These are phyloP conservation scores for Gnaphalium uliginosum DNA, from an alignment of 129 eudicot genomes.

Conservation along the genomic window DNA sequence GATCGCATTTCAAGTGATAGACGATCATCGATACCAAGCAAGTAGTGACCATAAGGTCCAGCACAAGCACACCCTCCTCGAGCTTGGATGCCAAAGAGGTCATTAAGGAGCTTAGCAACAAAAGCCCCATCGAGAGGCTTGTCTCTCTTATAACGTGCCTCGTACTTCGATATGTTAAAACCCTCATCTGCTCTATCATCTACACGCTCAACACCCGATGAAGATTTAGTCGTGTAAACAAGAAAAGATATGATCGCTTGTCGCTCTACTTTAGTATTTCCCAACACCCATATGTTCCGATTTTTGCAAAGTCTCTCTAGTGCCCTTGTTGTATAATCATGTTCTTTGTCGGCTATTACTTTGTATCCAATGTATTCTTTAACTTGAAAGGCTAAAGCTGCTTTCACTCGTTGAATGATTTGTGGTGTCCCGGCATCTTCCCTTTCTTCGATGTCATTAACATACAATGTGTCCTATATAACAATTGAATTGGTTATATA, in stretches of 20 bases:
- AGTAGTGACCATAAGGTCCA: constrained; percentile 69
- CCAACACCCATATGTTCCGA: constrained; percentile 43
- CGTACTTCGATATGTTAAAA: neutral
- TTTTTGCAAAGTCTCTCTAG: constrained; percentile 49
- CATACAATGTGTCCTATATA: constrained; percentile 60
- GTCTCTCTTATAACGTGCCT: constrained; percentile 19
- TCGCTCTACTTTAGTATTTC: constrained; percentile 50
- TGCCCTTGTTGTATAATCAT: constrained; percentile 43
- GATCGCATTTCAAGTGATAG: constrained; percentile 57
- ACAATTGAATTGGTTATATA: neutral
- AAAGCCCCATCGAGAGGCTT: constrained; percentile 74
- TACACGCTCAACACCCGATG: constrained; percentile 6
- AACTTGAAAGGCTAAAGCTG: constrained; percentile 66
- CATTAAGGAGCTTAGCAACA: constrained; percentile 70
- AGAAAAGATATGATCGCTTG: constrained; percentile 65
- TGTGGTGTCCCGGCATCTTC: constrained; percentile 85
- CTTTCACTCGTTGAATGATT: constrained; percentile 62
- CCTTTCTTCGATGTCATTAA: constrained; percentile 60
- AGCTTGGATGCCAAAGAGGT: constrained; percentile 82
- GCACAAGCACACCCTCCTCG: constrained; percentile 94
- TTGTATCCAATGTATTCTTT: constrained; percentile 61
- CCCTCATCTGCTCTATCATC: neutral
- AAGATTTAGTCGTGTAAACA: constrained; percentile 30
- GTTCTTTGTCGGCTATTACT: constrained; percentile 44
- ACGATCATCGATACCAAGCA: constrained; percentile 46